Evolutionary conservation across 2,329 filamentous ascomycete species (phyloP), one percentile per base, ranked within the genome.

Genomic region (Ophiostoma triangulosporum): DNA sequence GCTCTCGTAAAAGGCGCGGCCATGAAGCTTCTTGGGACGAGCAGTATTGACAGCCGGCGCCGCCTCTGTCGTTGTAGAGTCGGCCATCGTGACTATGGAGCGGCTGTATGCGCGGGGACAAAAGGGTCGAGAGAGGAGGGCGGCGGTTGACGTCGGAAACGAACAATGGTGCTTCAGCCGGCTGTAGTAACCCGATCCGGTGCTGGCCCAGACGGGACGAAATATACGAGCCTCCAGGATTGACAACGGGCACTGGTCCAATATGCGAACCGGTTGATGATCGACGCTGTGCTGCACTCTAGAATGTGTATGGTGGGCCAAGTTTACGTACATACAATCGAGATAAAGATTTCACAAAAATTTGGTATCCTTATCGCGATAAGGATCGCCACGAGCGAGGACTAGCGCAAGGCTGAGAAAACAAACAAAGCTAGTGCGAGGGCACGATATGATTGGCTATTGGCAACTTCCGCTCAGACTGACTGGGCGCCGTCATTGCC

Each of bases 1-100:
- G 64, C 87, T 95, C 71, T 96, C 83, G 64, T 97, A 98, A 66
- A 98, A 97, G 12, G 86, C 86, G 55, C 93, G 76, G 1, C 93
- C 93, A 61, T 86, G 80, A 22, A 95, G 72, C 66, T 91, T 95
- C 53, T 64, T 66, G 26, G 61, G 60, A 33, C 31, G 54, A 14
- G 51, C 48, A 3, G 20, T 33, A 4, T 56, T 31, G n/a, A 15
- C 22, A 35, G 45, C 20, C 36, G 57, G 50, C 1, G 53, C 20
- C 12, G 5, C 38, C 24, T 43, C 20, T 12, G 20, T 33, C 5
- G 29, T 12, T 20, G 57, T 48, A 2, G 51, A 35, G 7, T 57
- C 38, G 9, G 57, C 36, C 45, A 52, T 57, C 9, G 57, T 49
- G 15, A 48, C 48, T 11, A 46, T 17, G 53, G 20, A 53, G 55